Base-by-base conservation (phyloP, 139 green algal genomes). In the Spirogloea muscicola region DNA sequence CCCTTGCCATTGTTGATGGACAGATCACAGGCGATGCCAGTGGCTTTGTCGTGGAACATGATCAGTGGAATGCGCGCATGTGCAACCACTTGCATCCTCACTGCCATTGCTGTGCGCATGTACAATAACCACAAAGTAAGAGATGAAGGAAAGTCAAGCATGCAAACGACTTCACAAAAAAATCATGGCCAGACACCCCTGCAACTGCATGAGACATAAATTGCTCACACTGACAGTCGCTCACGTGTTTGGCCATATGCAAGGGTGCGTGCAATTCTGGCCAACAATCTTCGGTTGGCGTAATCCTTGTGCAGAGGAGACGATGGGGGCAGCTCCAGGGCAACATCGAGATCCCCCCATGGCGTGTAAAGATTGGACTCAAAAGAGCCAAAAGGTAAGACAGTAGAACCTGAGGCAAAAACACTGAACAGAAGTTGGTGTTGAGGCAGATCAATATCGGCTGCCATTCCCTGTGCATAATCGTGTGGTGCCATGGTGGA, bases 61-160 rank as follows among this genome's bases (percentile, higher is more conserved):
- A 84, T 37, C 37, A 84, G 27, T 13, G 77, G 77, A 29, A 84
- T 62, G 37, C 77, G 60, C 52, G 77, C 69, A 25, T 73, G 29
- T 18, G 59, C 27, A 25, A 82, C 49, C 6, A 74, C n/a, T 49
- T 82, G 38, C 58, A 77, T n/a, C n/a, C n/a, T n/a, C n/a, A n/a
- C n/a, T n/a, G n/a, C n/a, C n/a, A n/a, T n/a, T n/a, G n/a, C n/a
- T n/a, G n/a, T n/a, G n/a, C n/a, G n/a, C n/a, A n/a, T n/a, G n/a
- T n/a, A n/a, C n/a, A n/a, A n/a, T n/a, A n/a, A n/a, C n/a, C n/a
- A n/a, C n/a, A n/a, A n/a, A n/a, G n/a, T n/a, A n/a, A n/a, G n/a
- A n/a, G n/a, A n/a, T n/a, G n/a, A n/a, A n/a, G n/a, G n/a, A n/a
- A n/a, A n/a, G n/a, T n/a, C n/a, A n/a, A n/a, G n/a, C n/a, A n/a